phyloP scores from a whole-genome alignment of 2,329 filamentous ascomycete genomes.

The Didymella arachidicola region DNA sequence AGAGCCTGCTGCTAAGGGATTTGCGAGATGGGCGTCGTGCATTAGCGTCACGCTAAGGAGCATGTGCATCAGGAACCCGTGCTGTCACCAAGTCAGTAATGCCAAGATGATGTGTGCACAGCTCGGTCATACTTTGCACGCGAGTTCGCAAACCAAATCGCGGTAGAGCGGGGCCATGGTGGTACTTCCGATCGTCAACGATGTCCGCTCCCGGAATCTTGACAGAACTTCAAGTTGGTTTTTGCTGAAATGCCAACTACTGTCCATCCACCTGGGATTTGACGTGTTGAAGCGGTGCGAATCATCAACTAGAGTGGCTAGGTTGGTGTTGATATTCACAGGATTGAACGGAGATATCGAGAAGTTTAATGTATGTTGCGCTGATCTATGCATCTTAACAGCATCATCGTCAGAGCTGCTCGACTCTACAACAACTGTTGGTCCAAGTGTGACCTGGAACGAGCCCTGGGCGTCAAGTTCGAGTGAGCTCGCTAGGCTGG shows the following conservation, averaged over 20 bases:
- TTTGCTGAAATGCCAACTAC: conserved; percentile 29
- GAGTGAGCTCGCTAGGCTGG: conserved; percentile 41
- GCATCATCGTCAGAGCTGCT: neutral
- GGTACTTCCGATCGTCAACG: conserved; percentile 52
- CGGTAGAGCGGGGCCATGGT: conserved; percentile 47
- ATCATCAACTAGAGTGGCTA: conserved; percentile 1
- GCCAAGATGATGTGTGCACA: too few relatives aligned
- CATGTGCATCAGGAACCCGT: conserved; percentile 64
- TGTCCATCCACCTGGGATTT: neutral
- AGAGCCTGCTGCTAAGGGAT: conserved; percentile 21
- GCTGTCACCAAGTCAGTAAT: conserved; percentile 37
- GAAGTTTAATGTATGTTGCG: neutral
- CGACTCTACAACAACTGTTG: neutral
- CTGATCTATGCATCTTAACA: neutral
- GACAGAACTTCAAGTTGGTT: conserved; percentile 46
- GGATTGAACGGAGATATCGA: neutral
- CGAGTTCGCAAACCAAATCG: conserved; percentile 50
- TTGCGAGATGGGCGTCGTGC: conserved; percentile 59
- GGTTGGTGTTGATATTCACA: neutral
- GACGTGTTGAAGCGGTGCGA: conserved; percentile 3
- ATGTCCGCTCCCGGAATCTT: conserved; percentile 55
- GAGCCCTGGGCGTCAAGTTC: conserved; percentile 43
- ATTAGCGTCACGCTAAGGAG: conserved; percentile 62
- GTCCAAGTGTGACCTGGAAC: conserved; percentile 33
- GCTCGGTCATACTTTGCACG: conserved; percentile 48